Evolutionary conservation across 129 eudicot species (phyloP), one percentile per base, ranked within the genome.

Genomic region (Artemisia annua): DNA sequence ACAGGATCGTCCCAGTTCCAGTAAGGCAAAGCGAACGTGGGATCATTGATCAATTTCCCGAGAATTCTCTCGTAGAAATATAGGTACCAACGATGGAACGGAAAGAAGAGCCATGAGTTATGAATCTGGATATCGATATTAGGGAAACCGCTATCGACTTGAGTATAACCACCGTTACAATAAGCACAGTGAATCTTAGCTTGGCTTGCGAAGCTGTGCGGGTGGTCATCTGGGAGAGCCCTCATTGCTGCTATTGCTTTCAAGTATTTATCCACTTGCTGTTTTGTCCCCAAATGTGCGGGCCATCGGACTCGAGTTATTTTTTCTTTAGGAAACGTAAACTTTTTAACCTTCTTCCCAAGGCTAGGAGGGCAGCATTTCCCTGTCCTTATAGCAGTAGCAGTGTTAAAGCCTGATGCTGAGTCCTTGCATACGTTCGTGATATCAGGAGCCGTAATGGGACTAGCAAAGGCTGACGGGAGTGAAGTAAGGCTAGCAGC

Each of bases 1-100:
- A 83, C 81, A 0, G 89, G 86, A 7, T 58, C 32, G 56, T 85
- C 89, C 84, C 86, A 82, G 46, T 82, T 85, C 89, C 89, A 85
- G 64, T 55, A 79, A 0, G 86, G 86, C 32, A 85, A 70, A 2
- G 84, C 86, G 26, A 85, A 85, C 19, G 74, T 79, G 0, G 84
- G 82, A 22, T 85, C 86, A 5, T 73, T 48, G 1, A 85, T 85
- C 66, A 87, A 72, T 50, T 78, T 83, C 0, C 91, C 88, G 39
- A 83, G 75, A 1, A 83, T 86, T 65, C 56, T 84, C 63, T 84
- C 88, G 63, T 63, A 78, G 48, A 81, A 85, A 54, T 85, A 78
- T 32, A 85, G 51, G 50, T 85, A 81, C 66, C 65, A 78, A 53
- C 88, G 80, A 43, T 85, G 66, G 5, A 83, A 87, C 0, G 91